These are phyloP conservation scores for Clitopilus passeckerianus DNA, from an alignment of 768 basidiomycete species.

Conservation along the genomic window DNA sequence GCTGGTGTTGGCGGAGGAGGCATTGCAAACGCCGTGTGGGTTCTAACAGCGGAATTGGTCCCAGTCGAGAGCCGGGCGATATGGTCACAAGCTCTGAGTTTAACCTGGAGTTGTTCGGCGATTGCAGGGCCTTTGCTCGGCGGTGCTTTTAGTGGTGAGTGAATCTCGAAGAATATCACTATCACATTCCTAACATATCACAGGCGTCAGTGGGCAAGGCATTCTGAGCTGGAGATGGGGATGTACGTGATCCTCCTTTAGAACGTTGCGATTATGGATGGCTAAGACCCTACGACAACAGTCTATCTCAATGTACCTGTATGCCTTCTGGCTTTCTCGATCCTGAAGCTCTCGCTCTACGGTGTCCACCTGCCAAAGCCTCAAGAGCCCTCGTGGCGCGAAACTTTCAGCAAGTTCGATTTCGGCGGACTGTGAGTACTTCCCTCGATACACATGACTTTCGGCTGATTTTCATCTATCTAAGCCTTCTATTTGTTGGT, in stretches of 20 bases:
- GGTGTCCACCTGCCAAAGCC: slow-evolving; percentile 42
- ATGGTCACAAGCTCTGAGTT: slow-evolving; percentile 81
- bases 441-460: slow-evolving; percentile 5
- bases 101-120: slow-evolving; percentile 86
- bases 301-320: slow-evolving; percentile 84
- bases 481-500: slow-evolving; percentile 66
- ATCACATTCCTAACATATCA: slow-evolving; percentile 8
- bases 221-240: slow-evolving; percentile 76
- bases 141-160: slow-evolving; percentile 73
- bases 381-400: slow-evolving; percentile 50
- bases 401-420: slow-evolving; percentile 58
- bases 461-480: slow-evolving; percentile 10
- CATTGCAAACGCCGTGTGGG: slow-evolving; percentile 83
- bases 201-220: slow-evolving; percentile 26
- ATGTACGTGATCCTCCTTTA: slow-evolving; percentile 47
- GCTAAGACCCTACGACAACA: slow-evolving; percentile 23
- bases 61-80: slow-evolving; percentile 64
- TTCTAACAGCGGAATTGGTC: slow-evolving; percentile 82
- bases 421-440: slow-evolving; percentile 69
- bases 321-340: slow-evolving; percentile 52
- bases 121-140: slow-evolving; percentile 81
- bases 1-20: slow-evolving; percentile 87
- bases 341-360: slow-evolving; percentile 59
- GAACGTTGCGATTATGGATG: slow-evolving; percentile 8
- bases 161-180: not conserved